Percentiles rank a stretch among this genome's conserved stretches.
These are phyloP conservation scores for Ceratocystis smalleyi DNA, from an alignment of 2,329 filamentous ascomycete species.

Conservation along the genomic window DNA sequence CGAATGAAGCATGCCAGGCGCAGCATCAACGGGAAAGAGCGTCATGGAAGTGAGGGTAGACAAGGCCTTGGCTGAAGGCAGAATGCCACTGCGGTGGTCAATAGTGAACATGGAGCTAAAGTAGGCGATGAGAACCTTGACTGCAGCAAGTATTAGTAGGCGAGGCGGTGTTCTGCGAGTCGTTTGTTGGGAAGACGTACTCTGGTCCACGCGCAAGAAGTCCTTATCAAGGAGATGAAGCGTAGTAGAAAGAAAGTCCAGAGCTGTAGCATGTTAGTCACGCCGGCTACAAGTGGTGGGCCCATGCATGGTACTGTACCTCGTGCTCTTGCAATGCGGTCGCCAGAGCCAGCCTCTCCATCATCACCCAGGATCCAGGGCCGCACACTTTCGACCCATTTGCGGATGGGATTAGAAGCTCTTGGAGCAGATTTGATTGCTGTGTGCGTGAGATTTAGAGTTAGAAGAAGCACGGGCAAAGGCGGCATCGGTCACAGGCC, in stretches of 20 bases:
- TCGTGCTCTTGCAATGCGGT: constrained; percentile 39
- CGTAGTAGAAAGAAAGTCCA: constrained; percentile 42
- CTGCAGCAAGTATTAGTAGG: constrained; percentile 18
- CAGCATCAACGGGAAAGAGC: constrained; percentile 35
- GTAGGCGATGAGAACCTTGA: constrained; percentile 36
- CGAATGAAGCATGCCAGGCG: constrained; percentile 33
- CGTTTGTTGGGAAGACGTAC: constrained; percentile 21
- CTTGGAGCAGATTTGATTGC: constrained; percentile 30
- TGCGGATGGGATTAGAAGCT: constrained; percentile 33
- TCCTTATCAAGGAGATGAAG: constrained; percentile 33
- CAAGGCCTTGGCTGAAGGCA: constrained; percentile 39
- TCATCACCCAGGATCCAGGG: constrained; percentile 34
- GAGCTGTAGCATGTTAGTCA: constrained; percentile 25
- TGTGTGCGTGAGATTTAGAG: neutral
- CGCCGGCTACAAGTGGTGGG: neutral
- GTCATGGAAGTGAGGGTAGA: constrained; percentile 34
- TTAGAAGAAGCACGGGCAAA: neutral
- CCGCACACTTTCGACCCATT: constrained; percentile 41
- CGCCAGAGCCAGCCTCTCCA: constrained; percentile 30
- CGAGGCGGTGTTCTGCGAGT: no score
- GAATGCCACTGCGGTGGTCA: constrained; percentile 43
- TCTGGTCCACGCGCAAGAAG: constrained; percentile 35
- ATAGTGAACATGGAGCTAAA: constrained; percentile 44
- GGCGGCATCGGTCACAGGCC: neutral
- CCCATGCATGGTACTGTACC: constrained; percentile 24